Evolutionary conservation across 768 basidiomycete genomes (phyloP).

Genomic region (Lactifluus pinguis): DNA sequence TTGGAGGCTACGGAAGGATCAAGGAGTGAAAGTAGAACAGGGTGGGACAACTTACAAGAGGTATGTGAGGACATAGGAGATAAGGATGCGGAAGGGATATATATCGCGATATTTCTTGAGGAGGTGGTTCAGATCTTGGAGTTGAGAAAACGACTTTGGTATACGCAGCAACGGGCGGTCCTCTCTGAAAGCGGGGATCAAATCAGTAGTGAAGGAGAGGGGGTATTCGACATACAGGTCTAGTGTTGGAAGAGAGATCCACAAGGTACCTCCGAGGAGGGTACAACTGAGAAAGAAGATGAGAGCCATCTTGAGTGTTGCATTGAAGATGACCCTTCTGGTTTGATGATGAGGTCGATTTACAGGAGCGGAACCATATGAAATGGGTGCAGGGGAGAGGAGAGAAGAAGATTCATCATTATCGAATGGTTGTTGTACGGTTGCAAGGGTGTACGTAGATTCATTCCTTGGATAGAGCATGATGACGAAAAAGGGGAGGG

Average conservation of each 20-base stretch:
- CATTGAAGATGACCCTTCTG: constrained; percentile 60
- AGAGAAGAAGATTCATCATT: constrained; percentile 21
- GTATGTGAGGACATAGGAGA: constrained; percentile 85
- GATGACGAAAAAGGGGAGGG: too few relatives aligned
- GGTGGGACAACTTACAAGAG: constrained; percentile 64
- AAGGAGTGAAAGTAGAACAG: constrained; percentile 5
- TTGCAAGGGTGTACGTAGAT: constrained; percentile 57
- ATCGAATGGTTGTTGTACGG: constrained; percentile 31
- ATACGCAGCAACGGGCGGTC: constrained; percentile 73
- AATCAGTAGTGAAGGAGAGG: not conserved
- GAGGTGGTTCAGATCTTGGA: constrained; percentile 76
- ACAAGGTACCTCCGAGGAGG: constrained; percentile 69
- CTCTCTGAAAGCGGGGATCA: constrained; percentile 36
- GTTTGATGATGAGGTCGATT: constrained; percentile 34
- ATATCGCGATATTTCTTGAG: constrained; percentile 89
- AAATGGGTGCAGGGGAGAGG: constrained; percentile 13
- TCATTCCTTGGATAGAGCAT: constrained; percentile 26
- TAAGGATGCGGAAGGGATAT: constrained; percentile 74
- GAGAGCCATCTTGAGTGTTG: constrained; percentile 74
- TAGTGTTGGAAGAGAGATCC: constrained; percentile 69
- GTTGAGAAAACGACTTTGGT: constrained; percentile 80
- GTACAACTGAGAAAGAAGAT: constrained; percentile 65
- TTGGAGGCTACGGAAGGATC: constrained; percentile 59
- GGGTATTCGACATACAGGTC: constrained; percentile 50
- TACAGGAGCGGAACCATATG: constrained; percentile 19